Evolutionary conservation across 768 basidiomycete species (phyloP).

Genomic region (Sarcodon aspratus): DNA sequence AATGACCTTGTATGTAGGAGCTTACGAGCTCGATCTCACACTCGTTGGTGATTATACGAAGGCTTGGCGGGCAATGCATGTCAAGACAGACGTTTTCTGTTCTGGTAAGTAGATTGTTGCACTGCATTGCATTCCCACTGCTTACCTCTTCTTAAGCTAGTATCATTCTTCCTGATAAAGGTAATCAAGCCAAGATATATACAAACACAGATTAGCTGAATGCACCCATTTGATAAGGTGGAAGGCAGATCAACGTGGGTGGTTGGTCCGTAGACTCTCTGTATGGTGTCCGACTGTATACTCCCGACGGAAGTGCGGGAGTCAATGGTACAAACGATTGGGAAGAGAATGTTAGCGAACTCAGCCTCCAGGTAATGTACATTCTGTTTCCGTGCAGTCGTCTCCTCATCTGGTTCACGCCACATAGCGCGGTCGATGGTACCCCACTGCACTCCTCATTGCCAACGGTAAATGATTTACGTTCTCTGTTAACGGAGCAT

Average conservation of each 20-base stretch:
- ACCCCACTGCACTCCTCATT: conserved; percentile 55
- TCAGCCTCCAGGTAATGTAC: conserved; percentile 44
- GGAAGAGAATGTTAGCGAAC: conserved; percentile 54
- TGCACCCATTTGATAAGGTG: conserved; percentile 12
- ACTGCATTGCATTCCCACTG: too few relatives aligned
- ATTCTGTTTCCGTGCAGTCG: conserved; percentile 1
- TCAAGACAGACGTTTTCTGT: conserved; percentile 74
- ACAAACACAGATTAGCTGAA: too few relatives aligned
- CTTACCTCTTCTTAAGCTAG: conserved; percentile 22
- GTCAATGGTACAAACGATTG: conserved; percentile 70
- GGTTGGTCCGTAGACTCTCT: conserved; percentile 68
- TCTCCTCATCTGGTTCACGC: not conserved
- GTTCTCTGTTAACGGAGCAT: too few relatives aligned
- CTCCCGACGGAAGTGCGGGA: conserved; percentile 55
- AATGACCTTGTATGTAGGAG: conserved; percentile 10
- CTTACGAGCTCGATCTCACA: conserved; percentile 65
- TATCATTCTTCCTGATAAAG: conserved; percentile 66
- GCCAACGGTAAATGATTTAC: conserved; percentile 41
- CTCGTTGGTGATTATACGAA: conserved; percentile 29
- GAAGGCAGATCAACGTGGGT: conserved; percentile 52
- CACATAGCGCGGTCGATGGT: conserved; percentile 54
- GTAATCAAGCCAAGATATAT: conserved; percentile 1
- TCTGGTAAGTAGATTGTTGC: conserved; percentile 16
- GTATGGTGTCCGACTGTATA: conserved; percentile 62
- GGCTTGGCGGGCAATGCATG: conserved; percentile 70